These are phyloP conservation scores for Saccharomycopsis sp. DNA, from an alignment of 805 yeast genomes.

Conservation along the genomic window DNA sequence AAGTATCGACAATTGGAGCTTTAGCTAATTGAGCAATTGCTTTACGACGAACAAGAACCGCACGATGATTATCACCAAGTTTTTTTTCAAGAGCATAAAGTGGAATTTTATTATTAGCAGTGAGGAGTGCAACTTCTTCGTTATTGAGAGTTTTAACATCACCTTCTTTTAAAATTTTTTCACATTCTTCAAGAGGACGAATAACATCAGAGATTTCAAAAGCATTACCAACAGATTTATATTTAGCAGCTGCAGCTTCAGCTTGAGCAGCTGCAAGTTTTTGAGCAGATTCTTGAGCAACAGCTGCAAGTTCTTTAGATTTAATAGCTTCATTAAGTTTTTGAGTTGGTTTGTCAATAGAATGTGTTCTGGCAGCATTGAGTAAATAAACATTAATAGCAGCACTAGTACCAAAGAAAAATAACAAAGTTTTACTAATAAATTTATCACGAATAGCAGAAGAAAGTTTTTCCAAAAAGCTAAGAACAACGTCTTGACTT, in stretches of 20 bases:
- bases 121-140: constrained; percentile 65
- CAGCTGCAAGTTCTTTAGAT: constrained; percentile 2
- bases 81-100: constrained; percentile 91
- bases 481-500: constrained; percentile 49
- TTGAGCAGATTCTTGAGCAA: background rate
- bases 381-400: constrained; percentile 76
- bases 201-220: no score
- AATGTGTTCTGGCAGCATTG: constrained; percentile 71
- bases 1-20: constrained; percentile 66
- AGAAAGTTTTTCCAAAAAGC: constrained; percentile 45
- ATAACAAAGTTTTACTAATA: constrained; percentile 65
- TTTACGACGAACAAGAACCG: constrained; percentile 85
- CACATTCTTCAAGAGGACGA: constrained; percentile 42
- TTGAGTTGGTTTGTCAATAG: constrained; percentile 27
- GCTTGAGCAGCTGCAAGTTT: constrained; percentile 19
- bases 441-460: constrained; percentile 68
- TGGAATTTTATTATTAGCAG: constrained; percentile 70
- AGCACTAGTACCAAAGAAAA: constrained; percentile 64
- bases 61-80: constrained; percentile 79
- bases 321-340: constrained; percentile 2
- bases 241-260: constrained; percentile 19
- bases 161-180: constrained; percentile 58
- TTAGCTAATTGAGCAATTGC: constrained; percentile 79
- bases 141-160: constrained; percentile 53
- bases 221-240: constrained; percentile 16